Conservation (phyloP, 495 filamentous ascomycete species). For the Hypoxylon cercidicola region DNA sequence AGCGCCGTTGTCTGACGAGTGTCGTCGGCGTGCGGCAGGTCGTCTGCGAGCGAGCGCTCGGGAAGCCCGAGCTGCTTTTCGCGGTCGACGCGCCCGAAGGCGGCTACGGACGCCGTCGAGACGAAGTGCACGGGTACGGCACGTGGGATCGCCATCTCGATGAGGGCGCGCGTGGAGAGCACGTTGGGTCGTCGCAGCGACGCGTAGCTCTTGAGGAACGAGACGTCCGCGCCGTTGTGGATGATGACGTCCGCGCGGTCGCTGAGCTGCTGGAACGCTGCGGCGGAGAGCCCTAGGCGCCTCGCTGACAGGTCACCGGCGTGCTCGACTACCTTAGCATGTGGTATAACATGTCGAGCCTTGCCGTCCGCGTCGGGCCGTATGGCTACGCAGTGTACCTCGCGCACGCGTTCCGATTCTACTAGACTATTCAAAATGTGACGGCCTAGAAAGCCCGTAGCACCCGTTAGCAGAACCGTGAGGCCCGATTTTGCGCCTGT, state of each 20-base stretch:
- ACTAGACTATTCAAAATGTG: constrained; percentile 23
- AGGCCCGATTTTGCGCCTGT: neutral
- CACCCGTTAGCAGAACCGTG: constrained; percentile 45
- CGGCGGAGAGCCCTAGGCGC: neutral
- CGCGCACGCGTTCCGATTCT: neutral
- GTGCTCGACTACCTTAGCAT: neutral
- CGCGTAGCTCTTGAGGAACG: constrained; percentile 61
- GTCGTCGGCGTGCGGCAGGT: neutral
- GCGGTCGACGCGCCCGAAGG: too few relatives aligned
- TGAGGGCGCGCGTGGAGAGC: constrained; percentile 55
- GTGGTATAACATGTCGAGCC: neutral
- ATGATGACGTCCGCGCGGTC: neutral
- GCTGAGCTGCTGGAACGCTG: neutral
- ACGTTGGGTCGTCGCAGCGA: constrained; percentile 56
- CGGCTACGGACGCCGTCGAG: constrained; percentile 52
- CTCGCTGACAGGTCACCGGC: neutral
- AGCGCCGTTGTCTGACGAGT: too few relatives aligned
- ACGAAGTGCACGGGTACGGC: constrained; percentile 61
- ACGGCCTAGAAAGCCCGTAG: constrained; percentile 47
- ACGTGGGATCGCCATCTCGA: constrained; percentile 45
- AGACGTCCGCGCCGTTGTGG: constrained; percentile 61
- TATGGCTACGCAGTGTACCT: constrained; percentile 41
- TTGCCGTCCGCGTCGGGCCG: constrained; percentile 5
- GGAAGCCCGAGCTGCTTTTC: constrained; percentile 29
- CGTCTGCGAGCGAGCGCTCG: neutral